Conservation (phyloP, 257 asterid species). For the Scutellaria baicalensis region DNA sequence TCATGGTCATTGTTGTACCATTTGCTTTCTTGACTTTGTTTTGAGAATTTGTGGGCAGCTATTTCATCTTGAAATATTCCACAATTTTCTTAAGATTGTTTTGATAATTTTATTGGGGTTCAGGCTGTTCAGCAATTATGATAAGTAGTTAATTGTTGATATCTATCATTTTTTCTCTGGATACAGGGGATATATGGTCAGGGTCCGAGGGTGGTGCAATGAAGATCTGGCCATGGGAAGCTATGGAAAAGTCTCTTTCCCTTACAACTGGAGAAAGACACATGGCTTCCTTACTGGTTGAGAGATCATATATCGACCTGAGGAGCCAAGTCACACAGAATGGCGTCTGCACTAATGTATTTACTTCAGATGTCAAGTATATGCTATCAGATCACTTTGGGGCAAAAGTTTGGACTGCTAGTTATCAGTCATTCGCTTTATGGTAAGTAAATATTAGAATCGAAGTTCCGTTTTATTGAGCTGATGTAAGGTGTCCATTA, state of each 20-base stretch:
- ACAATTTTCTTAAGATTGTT: not conserved
- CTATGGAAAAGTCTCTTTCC: slow-evolving; percentile 72
- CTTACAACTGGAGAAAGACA: slow-evolving; percentile 65
- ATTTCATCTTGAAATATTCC: slow-evolving; percentile 5
- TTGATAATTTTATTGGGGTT: not conserved
- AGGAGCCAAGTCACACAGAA: slow-evolving; percentile 61
- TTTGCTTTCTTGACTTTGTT: not conserved
- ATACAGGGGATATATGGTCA: slow-evolving; percentile 91
- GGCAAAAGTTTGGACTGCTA: slow-evolving; percentile 84
- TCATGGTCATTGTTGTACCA: not conserved
- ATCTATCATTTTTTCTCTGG: slow-evolving; percentile 16
- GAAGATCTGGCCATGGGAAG: slow-evolving; percentile 97
- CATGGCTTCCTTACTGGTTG: slow-evolving; percentile 75
- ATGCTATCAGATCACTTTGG: slow-evolving; percentile 67
- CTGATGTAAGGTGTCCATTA: not conserved
- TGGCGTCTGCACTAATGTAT: slow-evolving; percentile 56
- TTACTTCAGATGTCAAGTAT: slow-evolving; percentile 71
- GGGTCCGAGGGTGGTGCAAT: slow-evolving; percentile 91
- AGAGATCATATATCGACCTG: slow-evolving; percentile 82
- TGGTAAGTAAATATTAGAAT: slow-evolving; percentile 47
- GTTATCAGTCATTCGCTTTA: slow-evolving; percentile 67
- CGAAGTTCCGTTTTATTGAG: not conserved
- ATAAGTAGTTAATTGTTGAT: not conserved
- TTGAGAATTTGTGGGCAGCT: not conserved
- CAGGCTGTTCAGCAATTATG: not conserved